Evolutionary conservation across 805 yeast genomes (phyloP).

Genomic region (Ogataea polymorpha): DNA sequence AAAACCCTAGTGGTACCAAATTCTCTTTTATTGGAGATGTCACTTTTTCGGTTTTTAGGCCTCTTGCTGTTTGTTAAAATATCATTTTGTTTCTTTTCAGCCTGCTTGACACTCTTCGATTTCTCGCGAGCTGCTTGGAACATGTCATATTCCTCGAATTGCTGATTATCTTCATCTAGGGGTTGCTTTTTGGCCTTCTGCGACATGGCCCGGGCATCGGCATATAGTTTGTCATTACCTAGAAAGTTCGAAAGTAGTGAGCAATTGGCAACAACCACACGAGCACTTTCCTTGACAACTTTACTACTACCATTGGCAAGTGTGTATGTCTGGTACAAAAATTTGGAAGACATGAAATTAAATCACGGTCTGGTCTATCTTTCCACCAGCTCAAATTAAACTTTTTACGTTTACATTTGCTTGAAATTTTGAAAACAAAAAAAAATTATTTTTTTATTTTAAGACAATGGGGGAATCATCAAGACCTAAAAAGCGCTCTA

Average conservation of each 20-base stretch:
- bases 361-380: neutral
- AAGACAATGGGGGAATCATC: conserved; percentile 29
- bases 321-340: conserved; percentile 25
- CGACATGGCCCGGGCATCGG: conserved; percentile 25
- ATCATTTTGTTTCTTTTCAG: conserved; percentile 11
- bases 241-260: conserved; percentile 21
- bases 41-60: conserved; percentile 17
- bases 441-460: neutral
- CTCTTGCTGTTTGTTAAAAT: conserved; percentile 19
- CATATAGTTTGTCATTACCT: conserved; percentile 27
- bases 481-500: conserved; percentile 49
- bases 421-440: neutral
- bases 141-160: conserved; percentile 28
- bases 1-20: conserved; percentile 14
- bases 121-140: conserved; percentile 33
- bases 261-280: conserved; percentile 17
- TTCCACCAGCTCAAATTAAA: neutral
- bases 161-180: conserved; percentile 4
- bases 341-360: conserved; percentile 23
- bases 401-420: conserved; percentile 2
- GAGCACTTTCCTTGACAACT: conserved; percentile 24
- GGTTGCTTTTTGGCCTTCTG: conserved; percentile 19
- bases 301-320: conserved; percentile 28
- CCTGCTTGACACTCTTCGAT: conserved; percentile 25
- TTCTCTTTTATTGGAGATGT: conserved; percentile 20